Base-by-base conservation (phyloP, 805 yeast genomes). In the Hanseniaspora thailandica region DNA sequence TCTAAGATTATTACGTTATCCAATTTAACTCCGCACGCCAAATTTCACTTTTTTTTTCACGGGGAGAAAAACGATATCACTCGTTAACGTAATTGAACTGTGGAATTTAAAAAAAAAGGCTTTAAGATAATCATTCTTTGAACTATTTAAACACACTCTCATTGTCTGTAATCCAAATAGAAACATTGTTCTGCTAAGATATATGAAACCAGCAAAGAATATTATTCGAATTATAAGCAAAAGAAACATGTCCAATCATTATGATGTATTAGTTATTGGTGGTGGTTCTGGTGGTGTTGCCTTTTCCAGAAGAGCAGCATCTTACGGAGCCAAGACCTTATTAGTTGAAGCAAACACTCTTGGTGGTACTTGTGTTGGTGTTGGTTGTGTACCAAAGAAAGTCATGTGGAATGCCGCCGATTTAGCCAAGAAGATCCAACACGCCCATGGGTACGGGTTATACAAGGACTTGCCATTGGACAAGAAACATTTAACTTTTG, bases 241-340 rank as follows among this genome's bases (percentile, higher is more conserved):
- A 26, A 55, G 56, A 51, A 61, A 61, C 6, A 82, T 82, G 87
- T 79, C 86, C 39, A 73, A 61, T 54, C 90, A 86, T 66, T 93
- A 81, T 74, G 88, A 93, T 63, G 90, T 86, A 66, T 72, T 93
- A 49, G 98, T 93, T 55, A 93, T 93, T 59, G 99, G 99, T 50
- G 99, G 98, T 55, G 99, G 99, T 13, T 87, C 96, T 35, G 99
- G 97, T 45, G 99, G 99, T 60, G 97, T 93, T 44, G 96, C 98
- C n/a, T 82, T 94, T 20, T 94, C 97, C 15, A 81, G 99, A 69
- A 80, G 97, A 62, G 97, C 98, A 12, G 96, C 97, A 35, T 76
- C 80, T 31, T 80, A 89, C 61, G 98, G 98, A 25, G 95, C 94
- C 25, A 86, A 87, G 60, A 82, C 93, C 1, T 72, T 89, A 51